Percentiles rank a stretch among this genome's conserved stretches.
These are phyloP conservation scores for Phytophthora macrochlamydospora DNA, from an alignment of 352 stramenopile genomes.

Conservation along the genomic window DNA sequence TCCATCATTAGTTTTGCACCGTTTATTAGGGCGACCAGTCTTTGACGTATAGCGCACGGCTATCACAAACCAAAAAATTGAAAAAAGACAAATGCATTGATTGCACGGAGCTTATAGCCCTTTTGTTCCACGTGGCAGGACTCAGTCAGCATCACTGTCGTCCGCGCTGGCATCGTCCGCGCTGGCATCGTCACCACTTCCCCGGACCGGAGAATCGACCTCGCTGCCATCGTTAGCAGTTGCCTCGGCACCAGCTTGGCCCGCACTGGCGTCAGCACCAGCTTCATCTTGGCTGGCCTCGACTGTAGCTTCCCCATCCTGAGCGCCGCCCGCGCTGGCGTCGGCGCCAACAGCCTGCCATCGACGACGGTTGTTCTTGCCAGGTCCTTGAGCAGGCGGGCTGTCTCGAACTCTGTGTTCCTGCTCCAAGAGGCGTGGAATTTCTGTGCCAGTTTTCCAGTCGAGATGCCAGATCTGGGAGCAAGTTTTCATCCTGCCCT, in stretches of 20 bases:
- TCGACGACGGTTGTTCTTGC: slow-evolving; percentile 2
- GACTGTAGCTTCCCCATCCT: not conserved
- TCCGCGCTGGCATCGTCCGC: not conserved
- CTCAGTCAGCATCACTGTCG: no score
- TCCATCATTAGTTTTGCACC: not conserved
- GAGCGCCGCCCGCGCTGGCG: not conserved
- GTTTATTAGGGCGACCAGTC: not conserved
- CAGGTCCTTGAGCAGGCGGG: not conserved
- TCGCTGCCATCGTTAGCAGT: no score
- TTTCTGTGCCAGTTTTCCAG: not conserved
- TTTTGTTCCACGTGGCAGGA: no score
- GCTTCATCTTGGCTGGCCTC: no score
- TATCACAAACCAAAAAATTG: not conserved
- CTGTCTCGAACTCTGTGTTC: slow-evolving; percentile 5
- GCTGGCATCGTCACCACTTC: not conserved
- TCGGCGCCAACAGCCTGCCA: not conserved
- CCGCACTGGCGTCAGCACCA: no score
- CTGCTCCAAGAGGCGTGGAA: not conserved
- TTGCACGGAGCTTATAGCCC: not conserved
- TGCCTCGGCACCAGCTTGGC: no score
- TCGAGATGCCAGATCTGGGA: slow-evolving; percentile 8
- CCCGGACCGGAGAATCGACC: no score
- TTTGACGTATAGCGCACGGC: not conserved
- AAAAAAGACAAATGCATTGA: not conserved
- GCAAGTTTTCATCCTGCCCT: slow-evolving; percentile 5